Base-by-base conservation (phyloP, 2,329 filamentous ascomycete species). In the Sordariomycetes sp. region DNA sequence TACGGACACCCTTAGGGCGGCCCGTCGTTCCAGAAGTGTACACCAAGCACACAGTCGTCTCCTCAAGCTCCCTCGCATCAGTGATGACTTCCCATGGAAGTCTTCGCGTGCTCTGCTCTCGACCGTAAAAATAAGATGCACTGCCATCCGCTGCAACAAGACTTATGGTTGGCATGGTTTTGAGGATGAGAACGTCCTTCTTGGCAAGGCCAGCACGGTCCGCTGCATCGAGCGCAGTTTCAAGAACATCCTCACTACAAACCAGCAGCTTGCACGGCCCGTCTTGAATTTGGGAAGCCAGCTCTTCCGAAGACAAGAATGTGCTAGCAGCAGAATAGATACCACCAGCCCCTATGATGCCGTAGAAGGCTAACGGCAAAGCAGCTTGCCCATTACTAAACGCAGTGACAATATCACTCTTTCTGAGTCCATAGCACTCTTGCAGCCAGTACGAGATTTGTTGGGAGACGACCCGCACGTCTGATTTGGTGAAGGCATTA, bases 401-500 rank as follows among this genome's bases (percentile, higher is more conserved):
- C 12, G 66, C 61, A 4, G 75, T 66, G 10, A 77, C 68, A 5
- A 77, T 64, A 42, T 76, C 69, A 11, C 14, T 25, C 8, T 16
- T 18, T 9, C 75, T 74, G 28, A 79, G 64, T 8, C 59, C 61
- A 40, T 70, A 79, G 16, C 23, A 64, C 18, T 54, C 37, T 8
- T 75, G 67, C 1, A 82, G 59, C 10, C 70, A 66, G 42, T 73
- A 57, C 5, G 74, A 75, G n/a, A 74, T 63, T 4, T 66, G 61
- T 41, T 70, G 63, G 8, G 69, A 65, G 8, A 73, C 55, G 10
- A 49, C 45, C 4, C 67, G 64, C 3, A 68, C 59, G 20, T 64
- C 57, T 1, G 61, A 54, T 46, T 72, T 77, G 29, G 68, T 79
- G 35, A 80, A 30, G 34, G 49, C 46, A 33, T 67, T 62, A 12